Percentiles rank a stretch among this genome's conserved stretches.
phyloP scores from a whole-genome alignment of 306 rosid genomes.

The Vicia sativa region DNA sequence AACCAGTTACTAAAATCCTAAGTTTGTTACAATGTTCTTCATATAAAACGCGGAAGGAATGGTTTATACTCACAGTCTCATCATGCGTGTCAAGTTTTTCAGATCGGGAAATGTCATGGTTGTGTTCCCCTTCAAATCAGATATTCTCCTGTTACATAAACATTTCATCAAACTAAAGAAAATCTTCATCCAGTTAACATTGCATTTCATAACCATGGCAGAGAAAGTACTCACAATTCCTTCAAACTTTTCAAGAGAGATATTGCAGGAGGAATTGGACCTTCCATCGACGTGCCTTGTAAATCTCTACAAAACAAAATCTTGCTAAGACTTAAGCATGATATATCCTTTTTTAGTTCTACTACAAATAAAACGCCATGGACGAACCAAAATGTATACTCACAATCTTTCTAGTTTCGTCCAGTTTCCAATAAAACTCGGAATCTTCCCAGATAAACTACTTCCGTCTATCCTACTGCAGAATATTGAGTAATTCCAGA shows the following conservation, averaged over 20 bases:
- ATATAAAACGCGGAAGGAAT: background rate
- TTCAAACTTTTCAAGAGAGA: constrained; percentile 51
- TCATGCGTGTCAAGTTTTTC: constrained; percentile 36
- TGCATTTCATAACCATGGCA: background rate
- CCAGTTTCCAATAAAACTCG: constrained; percentile 79
- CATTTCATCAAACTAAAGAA: constrained; percentile 34
- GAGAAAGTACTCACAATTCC: constrained; percentile 54
- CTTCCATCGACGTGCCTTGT: constrained; percentile 77
- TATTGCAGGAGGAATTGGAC: constrained; percentile 62
- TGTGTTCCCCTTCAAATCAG: constrained; percentile 66
- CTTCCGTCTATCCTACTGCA: constrained; percentile 85
- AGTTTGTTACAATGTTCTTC: background rate
- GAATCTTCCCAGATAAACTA: constrained; percentile 63
- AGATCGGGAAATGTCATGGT: constrained; percentile 60
- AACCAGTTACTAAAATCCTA: constrained; percentile 3
- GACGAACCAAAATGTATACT: constrained; percentile 42
- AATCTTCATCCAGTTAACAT: background rate
- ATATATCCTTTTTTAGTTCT: background rate
- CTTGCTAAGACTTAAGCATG: background rate
- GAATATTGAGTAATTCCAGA: constrained; percentile 27
- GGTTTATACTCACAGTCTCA: constrained; percentile 50
- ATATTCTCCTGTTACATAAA: constrained; percentile 63
- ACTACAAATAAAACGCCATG: background rate
- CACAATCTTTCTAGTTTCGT: constrained; percentile 61
- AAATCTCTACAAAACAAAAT: constrained; percentile 49